Percentiles rank a stretch among this genome's conserved stretches.
Evolutionary conservation across 768 basidiomycete genomes (phyloP).

Genomic region (Boletus speciosus): DNA sequence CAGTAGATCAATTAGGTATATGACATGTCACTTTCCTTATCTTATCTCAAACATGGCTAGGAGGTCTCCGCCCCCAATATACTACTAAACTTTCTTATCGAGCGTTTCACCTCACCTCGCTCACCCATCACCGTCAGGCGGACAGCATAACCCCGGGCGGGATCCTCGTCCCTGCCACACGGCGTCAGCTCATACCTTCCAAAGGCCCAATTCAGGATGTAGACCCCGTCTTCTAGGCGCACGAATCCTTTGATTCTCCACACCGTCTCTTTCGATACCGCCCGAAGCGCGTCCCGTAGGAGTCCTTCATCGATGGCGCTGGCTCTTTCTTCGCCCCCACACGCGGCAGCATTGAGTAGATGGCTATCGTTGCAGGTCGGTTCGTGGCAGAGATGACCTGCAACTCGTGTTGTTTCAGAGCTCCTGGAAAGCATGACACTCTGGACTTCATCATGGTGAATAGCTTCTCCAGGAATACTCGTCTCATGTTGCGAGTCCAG

Average conservation of each 20-base stretch:
- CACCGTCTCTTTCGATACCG: constrained; percentile 62
- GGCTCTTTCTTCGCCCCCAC: constrained; percentile 7
- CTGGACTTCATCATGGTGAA: constrained; percentile 84
- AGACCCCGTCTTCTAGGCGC: constrained; percentile 39
- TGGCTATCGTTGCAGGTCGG: constrained; percentile 5
- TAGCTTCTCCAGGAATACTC: constrained; percentile 15
- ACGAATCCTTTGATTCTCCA: constrained; percentile 91
- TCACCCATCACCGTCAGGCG: constrained; percentile 90
- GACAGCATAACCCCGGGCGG: constrained; percentile 36
- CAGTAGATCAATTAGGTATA: constrained; percentile 4
- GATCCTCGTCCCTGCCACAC: constrained; percentile 25
- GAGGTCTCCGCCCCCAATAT: constrained; percentile 37
- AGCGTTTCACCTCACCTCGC: constrained; percentile 68
- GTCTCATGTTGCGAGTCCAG: constrained; percentile 16
- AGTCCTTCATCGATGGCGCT: constrained; percentile 34
- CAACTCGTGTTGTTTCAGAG: constrained; percentile 13
- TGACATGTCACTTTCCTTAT: constrained; percentile 10
- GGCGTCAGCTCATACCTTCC: constrained; percentile 71
- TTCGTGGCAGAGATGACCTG: constrained; percentile 19
- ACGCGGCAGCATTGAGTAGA: neutral
- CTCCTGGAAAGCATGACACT: constrained; percentile 63
- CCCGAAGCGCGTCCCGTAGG: constrained; percentile 46
- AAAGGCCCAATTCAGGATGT: constrained; percentile 93
- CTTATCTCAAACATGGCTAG: constrained; percentile 18
- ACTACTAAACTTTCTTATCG: constrained; percentile 52